Evolutionary conservation across 2,329 filamentous ascomycete genomes (phyloP).

Genomic region (Xylariaceae sp.): DNA sequence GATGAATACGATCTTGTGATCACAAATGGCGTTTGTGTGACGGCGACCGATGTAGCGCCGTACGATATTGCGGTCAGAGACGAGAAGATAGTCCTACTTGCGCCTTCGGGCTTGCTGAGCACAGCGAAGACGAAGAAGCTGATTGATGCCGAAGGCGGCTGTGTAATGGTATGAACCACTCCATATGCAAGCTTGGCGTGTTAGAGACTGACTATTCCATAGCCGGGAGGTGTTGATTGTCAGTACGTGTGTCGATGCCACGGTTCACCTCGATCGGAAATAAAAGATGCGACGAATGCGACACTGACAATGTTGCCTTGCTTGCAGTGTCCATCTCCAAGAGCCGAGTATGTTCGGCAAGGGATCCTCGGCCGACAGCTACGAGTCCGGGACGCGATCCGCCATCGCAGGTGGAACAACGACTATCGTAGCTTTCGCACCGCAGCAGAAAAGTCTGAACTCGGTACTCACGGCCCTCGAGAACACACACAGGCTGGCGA

Average conservation of each 20-base stretch:
- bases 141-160: constrained; percentile 42
- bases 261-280: neutral
- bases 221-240: constrained; percentile 39
- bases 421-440: constrained; percentile 57
- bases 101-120: constrained; percentile 36
- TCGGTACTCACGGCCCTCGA: constrained; percentile 44
- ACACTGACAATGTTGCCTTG: constrained; percentile 1
- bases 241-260: constrained; percentile 7
- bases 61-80: constrained; percentile 42
- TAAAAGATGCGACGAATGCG: neutral
- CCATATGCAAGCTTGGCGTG: neutral
- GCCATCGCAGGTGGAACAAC: constrained; percentile 59
- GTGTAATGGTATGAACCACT: constrained; percentile 35
- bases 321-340: constrained; percentile 38
- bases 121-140: constrained; percentile 28
- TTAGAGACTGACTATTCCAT: neutral
- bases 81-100: constrained; percentile 41
- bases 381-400: constrained; percentile 46
- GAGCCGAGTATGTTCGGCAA: constrained; percentile 37
- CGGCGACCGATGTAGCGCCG: constrained; percentile 39
- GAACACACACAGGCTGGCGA: constrained; percentile 45
- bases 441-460: constrained; percentile 45
- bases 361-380: constrained; percentile 34
- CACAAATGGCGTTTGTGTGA: constrained; percentile 43
- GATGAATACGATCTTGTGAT: constrained; percentile 39